These are phyloP conservation scores for Aspergillus spinulosporus DNA, from an alignment of 2,329 filamentous ascomycete species.

Conservation along the genomic window DNA sequence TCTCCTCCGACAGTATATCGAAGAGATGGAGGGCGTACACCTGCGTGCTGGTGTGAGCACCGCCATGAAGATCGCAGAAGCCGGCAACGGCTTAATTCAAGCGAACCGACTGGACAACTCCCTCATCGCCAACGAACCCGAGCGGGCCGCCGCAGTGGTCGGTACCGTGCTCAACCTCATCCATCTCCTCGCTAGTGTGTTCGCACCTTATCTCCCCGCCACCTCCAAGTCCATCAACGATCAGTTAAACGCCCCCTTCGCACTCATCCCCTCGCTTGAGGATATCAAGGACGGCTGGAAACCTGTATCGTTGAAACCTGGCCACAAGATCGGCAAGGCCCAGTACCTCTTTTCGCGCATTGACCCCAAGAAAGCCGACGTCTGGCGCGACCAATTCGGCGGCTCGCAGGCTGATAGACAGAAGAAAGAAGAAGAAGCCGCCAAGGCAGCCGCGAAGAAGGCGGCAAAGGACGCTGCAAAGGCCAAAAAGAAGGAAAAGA, in stretches of 20 bases:
- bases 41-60: conserved; percentile 57
- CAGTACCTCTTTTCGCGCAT: conserved; percentile 81
- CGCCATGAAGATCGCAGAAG: conserved; percentile 58
- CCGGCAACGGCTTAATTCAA: conserved; percentile 63
- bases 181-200: conserved; percentile 74
- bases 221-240: conserved; percentile 72
- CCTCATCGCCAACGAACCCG: conserved; percentile 60
- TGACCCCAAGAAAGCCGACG: conserved; percentile 74
- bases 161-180: conserved; percentile 82
- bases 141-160: conserved; percentile 63
- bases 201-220: conserved; percentile 80
- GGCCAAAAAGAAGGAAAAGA: conserved; percentile 41
- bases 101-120: conserved; percentile 61
- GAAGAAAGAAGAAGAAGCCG: conserved; percentile 63
- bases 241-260: conserved; percentile 66
- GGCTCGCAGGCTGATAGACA: conserved; percentile 66
- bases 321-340: conserved; percentile 78
- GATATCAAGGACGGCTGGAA: no score
- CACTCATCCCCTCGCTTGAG: conserved; percentile 55
- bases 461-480: conserved; percentile 43
- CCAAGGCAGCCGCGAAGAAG: conserved; percentile 42
- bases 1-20: conserved; percentile 56
- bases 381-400: conserved; percentile 77
- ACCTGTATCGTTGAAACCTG: conserved; percentile 43
- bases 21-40: conserved; percentile 61